Percentiles rank a stretch among this genome's conserved stretches.
phyloP scores from a whole-genome alignment of 1,284 basidiomycete genomes.

The Neotropicomus parvogracilis region DNA sequence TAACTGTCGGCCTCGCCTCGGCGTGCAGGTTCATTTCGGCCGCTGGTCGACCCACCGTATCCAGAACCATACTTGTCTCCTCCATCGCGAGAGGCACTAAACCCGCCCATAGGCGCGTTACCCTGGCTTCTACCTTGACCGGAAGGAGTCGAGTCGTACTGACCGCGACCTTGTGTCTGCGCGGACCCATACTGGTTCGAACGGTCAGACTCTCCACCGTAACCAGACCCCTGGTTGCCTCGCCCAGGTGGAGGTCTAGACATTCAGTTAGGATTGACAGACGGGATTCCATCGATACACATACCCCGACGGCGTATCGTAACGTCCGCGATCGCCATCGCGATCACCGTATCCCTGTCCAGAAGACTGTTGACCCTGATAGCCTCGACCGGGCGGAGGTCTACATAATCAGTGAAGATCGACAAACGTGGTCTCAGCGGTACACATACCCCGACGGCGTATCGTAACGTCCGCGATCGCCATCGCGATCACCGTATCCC shows the following conservation, averaged over 20 bases:
- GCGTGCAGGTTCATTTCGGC: constrained; percentile 5
- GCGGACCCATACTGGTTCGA: constrained; percentile 11
- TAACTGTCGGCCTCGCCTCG: constrained; percentile 26
- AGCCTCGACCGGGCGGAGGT: constrained; percentile 13
- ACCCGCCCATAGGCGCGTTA: constrained; percentile 25
- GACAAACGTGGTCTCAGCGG: not conserved
- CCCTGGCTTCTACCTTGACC: constrained; percentile 5
- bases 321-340: constrained; percentile 13
- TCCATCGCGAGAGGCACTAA: constrained; percentile 11
- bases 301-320: constrained; percentile 22
- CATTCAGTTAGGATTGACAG: not conserved
- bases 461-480: constrained; percentile 22
- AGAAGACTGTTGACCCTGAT: constrained; percentile 10
- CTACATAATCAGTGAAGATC: constrained; percentile 6
- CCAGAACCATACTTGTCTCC: constrained; percentile 11
- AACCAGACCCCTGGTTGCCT: constrained; percentile 10
- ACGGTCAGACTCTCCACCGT: constrained; percentile 13
- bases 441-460: constrained; percentile 14
- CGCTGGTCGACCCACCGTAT: constrained; percentile 6
- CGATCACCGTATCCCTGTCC: constrained; percentile 12
- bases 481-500: constrained; percentile 7
- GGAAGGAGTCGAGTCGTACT: constrained; percentile 5
- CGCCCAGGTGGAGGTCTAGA: constrained; percentile 18
- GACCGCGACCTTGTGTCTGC: constrained; percentile 11
- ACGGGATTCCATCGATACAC: not conserved